Base-by-base conservation (phyloP, 2,329 filamentous ascomycete species). In the Nothomitra cinnamomea region DNA sequence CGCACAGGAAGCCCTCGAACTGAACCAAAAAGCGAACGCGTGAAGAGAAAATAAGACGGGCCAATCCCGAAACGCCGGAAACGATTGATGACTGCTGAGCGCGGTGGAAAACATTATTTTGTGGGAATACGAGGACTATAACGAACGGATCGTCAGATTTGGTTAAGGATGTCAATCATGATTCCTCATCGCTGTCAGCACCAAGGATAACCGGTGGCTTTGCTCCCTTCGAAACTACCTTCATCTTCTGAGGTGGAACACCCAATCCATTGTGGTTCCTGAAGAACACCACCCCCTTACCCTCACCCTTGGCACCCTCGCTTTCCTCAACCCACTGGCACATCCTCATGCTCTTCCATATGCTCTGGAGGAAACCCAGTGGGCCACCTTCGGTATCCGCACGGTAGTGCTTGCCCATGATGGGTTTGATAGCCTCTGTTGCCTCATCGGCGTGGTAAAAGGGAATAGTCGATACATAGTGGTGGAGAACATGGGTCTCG, bases 301-400 rank as follows among this genome's bases (percentile, higher is more conserved):
- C 83, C 62, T 89, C 82, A 35, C 87, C 90, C 65, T 80, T 70
- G 51, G 88, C 85, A 53, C 80, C 87, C 62, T 80, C 84, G 64
- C 80, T 88, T 54, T 89, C 87, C 80, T 98, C 92, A 58, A 98
- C 89, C 87, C 88, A 98, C 69, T 96, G 88, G 78, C 92, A 98
- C 80, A 77, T 80, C 57, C 92, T 81, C 43, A 86, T 80, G 62
- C 79, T 85, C 60, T 72, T 83, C 78, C 81, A 98, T 66, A 98
- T 71, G 61, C 86, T 80, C 67, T 77, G 78, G 64, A 98, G 66
- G 77, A 98, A 98, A 49, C 92, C 92, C 43, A 82, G 59, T 38
- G 84, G 71, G 48, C 92, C 92, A 54, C 76, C 88, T 67, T 79
- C 69, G 57, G 80, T 82, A 62, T 98, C 84, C 52, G 85, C 73